Evolutionary conservation across 306 rosid genomes (phyloP), one percentile per base, ranked within the genome.

Genomic region (Cotoneaster glaucophyllus): DNA sequence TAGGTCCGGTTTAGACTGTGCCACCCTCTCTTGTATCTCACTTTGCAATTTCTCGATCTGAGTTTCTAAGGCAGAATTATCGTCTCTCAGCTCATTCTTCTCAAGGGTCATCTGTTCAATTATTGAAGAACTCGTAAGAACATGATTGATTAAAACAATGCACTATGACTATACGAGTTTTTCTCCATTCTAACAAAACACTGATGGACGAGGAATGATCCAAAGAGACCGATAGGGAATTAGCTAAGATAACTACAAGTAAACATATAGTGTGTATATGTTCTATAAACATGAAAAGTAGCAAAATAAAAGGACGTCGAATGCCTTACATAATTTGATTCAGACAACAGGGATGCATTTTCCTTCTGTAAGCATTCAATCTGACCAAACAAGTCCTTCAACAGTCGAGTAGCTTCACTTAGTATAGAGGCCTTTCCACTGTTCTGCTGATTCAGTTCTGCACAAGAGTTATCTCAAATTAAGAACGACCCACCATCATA

Each of bases 51-150:
- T 87, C 82, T 83, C 90, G n/a, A 90, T 86, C 82, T 88, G 91
- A 64, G 75, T 84, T 83, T 87, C 91, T 48, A 95, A 78, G 48
- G 87, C 74, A 45, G 90, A 76, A 73, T 84, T 92, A 66, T 95
- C 99, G 69, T 95, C 99, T 83, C 71, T 64, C 53, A 95, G 85
- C 75, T 95, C 99, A 77, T 83, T 88, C 84, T 88, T 92, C 85
- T 92, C 99, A 50, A 81, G 43, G 21, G 80, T 81, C 75, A 95
- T 91, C 98, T 95, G 89, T 54, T 78, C 80, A 41, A 71, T 66
- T 66, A 53, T 59, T 59, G 26, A 39, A 75, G 43, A 70, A 58
- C 66, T 44, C 71, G 15, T n/a, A 70, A 74, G 19, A 61, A 67
- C 1, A 53, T 37, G 54, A 34, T 58, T 15, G 26, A 77, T 72